A percentile compares a stretch with the other conserved stretches of the same genome.
phyloP scores from a whole-genome alignment of 768 basidiomycete species.

The Dentipellis sp. region DNA sequence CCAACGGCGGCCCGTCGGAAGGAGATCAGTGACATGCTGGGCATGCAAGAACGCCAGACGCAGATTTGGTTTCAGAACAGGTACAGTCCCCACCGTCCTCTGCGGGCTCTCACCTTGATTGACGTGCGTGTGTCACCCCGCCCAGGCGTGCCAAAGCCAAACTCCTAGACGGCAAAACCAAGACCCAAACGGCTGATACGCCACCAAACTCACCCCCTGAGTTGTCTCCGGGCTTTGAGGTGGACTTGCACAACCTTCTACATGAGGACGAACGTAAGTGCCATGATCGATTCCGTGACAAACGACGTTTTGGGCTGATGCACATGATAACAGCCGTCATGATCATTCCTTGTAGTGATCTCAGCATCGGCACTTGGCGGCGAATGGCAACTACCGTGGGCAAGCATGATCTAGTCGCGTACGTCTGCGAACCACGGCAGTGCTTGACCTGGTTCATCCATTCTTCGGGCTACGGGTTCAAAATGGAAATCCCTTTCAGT shows the following conservation, averaged over 20 bases:
- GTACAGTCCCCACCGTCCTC: conserved; percentile 24
- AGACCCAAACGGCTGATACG: conserved; percentile 27
- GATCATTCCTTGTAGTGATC: conserved; percentile 66
- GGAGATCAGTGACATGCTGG: conserved; percentile 65
- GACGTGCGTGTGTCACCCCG: neutral
- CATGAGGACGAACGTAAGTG: conserved; percentile 71
- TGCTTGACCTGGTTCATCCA: conserved; percentile 75
- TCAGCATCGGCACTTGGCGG: conserved; percentile 73
- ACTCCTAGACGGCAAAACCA: conserved; percentile 50
- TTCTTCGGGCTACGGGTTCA: conserved; percentile 65
- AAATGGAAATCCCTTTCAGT: conserved; percentile 76
- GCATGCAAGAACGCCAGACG: conserved; percentile 82
- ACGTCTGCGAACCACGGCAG: conserved; percentile 57
- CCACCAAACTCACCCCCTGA: conserved; percentile 44
- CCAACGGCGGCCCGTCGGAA: conserved; percentile 63
- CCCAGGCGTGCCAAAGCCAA: conserved; percentile 77
- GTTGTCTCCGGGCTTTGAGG: conserved; percentile 41
- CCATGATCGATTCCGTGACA: neutral
- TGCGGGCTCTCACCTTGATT: neutral
- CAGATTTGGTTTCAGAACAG: conserved; percentile 90
- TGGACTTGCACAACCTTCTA: conserved; percentile 53
- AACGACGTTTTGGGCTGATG: neutral
- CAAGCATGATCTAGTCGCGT: conserved; percentile 65
- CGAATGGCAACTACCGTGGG: conserved; percentile 49
- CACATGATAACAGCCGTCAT: conserved; percentile 42